These are phyloP conservation scores for Colletotrichum aenigma DNA, from an alignment of 2,329 filamentous ascomycete species.

Conservation along the genomic window DNA sequence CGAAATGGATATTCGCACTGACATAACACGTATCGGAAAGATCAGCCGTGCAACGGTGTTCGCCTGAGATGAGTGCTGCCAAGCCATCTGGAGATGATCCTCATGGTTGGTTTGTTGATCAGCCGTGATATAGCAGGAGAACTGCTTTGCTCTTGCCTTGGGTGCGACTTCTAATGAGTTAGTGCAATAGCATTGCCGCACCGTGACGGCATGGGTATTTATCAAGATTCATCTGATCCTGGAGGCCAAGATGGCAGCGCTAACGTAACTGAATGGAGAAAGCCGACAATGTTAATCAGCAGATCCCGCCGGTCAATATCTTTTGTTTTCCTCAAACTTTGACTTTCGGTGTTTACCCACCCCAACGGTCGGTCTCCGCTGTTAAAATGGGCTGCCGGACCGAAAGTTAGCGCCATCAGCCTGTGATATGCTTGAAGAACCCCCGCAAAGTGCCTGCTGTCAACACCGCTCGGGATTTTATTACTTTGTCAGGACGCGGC, in stretches of 20 bases:
- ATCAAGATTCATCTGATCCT: neutral
- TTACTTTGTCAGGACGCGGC: neutral
- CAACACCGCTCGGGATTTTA: neutral
- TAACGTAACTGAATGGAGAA: neutral
- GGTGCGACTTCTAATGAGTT: neutral
- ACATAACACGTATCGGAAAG: neutral
- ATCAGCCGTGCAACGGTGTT: neutral
- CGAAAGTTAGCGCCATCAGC: neutral
- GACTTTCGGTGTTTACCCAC: neutral
- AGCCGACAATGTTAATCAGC: neutral
- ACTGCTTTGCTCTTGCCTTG: neutral
- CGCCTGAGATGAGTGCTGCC: neutral
- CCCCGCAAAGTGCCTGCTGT: neutral
- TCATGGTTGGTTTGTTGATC: neutral
- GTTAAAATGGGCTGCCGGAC: neutral
- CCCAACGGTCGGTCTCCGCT: neutral
- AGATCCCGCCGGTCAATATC: neutral
- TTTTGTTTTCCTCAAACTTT: neutral
- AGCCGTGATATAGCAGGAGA: neutral
- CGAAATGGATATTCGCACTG: neutral
- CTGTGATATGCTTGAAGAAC: neutral
- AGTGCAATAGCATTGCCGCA: neutral
- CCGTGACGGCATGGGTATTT: neutral
- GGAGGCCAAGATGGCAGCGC: neutral
- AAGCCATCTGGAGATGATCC: neutral